A percentile compares a stretch with the other conserved stretches of the same genome.
Conservation (phyloP, 257 asterid species). For the Solanum dulcamara region DNA sequence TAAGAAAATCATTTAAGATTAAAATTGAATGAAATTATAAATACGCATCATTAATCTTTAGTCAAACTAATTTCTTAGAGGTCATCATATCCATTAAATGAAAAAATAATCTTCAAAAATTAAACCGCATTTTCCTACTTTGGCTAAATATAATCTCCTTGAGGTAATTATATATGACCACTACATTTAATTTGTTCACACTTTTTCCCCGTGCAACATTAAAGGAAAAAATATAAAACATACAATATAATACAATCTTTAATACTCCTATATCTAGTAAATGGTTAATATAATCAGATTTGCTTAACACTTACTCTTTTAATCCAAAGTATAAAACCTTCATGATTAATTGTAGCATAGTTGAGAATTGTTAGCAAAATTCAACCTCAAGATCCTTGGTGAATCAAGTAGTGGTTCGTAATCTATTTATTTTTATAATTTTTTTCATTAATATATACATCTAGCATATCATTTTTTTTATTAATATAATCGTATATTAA, state of each 20-base stretch:
- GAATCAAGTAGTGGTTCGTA: background rate
- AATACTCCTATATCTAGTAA: background rate
- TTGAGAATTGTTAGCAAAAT: background rate
- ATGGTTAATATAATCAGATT: background rate
- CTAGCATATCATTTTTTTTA: background rate
- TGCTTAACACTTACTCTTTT: background rate
- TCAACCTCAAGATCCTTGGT: background rate
- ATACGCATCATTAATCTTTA: background rate
- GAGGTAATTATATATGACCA: background rate
- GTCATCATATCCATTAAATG: background rate
- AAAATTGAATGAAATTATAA: background rate
- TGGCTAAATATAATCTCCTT: background rate
- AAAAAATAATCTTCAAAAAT: background rate
- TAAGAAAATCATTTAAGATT: background rate
- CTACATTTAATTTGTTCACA: background rate
- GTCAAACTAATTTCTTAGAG: background rate
- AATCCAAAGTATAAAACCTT: background rate
- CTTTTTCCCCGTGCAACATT: background rate
- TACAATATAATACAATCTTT: background rate
- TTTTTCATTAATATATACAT: background rate
- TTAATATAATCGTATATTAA: background rate
- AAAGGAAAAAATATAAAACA: background rate
- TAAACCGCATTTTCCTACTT: background rate
- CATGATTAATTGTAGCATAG: background rate
- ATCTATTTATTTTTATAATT: background rate